phyloP scores from a whole-genome alignment of 2,329 filamentous ascomycete species.

The Ascochyta pisi region DNA sequence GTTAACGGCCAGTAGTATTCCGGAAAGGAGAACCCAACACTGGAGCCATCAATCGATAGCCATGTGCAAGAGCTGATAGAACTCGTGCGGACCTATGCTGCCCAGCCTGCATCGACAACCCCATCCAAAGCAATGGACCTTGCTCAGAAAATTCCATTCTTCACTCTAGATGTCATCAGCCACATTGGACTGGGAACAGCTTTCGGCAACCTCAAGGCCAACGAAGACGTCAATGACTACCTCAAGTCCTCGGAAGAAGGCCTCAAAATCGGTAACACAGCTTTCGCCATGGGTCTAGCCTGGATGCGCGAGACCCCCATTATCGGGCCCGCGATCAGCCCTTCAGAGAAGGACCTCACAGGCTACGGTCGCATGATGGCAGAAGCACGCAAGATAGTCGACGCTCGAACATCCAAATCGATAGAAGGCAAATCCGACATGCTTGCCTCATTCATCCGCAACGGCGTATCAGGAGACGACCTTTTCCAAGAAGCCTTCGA shows the following conservation, averaged over 20 bases:
- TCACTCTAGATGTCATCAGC: constrained; percentile 64
- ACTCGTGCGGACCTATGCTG: constrained; percentile 58
- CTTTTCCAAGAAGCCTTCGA: constrained; percentile 53
- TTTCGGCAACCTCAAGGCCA: constrained; percentile 60
- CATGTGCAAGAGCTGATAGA: constrained; percentile 56
- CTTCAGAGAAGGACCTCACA: constrained; percentile 45
- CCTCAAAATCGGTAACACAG: constrained; percentile 36
- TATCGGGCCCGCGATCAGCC: constrained; percentile 38
- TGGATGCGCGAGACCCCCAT: constrained; percentile 36
- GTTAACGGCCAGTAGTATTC: constrained; percentile 54
- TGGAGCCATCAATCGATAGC: constrained; percentile 59
- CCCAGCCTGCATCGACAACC: constrained; percentile 21
- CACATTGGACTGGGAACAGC: constrained; percentile 60
- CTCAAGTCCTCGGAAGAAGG: constrained; percentile 54
- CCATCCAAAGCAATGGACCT: constrained; percentile 54
- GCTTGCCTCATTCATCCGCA: constrained; percentile 60
- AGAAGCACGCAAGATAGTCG: constrained; percentile 36
- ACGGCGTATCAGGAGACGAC: constrained; percentile 52
- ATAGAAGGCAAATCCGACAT: constrained; percentile 58
- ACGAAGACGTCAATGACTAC: constrained; percentile 57
- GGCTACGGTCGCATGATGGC: constrained; percentile 46
- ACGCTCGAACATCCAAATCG: constrained; percentile 55
- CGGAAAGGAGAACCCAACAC: constrained; percentile 60
- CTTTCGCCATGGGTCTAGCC: constrained; percentile 35
- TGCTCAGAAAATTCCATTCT: constrained; percentile 57